phyloP scores from a whole-genome alignment of 768 basidiomycete genomes.

The Hemileccinum impolitum region DNA sequence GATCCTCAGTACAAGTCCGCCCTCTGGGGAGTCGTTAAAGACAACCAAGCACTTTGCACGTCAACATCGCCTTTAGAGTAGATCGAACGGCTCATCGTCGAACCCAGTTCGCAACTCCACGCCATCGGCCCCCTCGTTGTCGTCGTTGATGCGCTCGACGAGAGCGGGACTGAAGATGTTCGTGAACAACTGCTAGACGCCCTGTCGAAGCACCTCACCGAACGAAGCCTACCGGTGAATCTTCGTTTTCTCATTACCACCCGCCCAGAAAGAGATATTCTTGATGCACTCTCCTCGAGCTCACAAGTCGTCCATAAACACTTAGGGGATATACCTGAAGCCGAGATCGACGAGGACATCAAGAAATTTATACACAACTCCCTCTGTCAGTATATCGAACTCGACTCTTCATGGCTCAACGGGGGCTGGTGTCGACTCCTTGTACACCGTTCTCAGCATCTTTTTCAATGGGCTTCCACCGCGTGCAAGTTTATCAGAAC shows the following conservation, averaged over 20 bases:
- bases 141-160: slow-evolving; percentile 30
- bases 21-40: slow-evolving; percentile 3
- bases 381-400: not conserved
- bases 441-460: slow-evolving; percentile 14
- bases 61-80: slow-evolving; percentile 6
- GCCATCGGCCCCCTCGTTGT: slow-evolving; percentile 24
- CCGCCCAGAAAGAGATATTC: slow-evolving; percentile 12
- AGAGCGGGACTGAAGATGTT: slow-evolving; percentile 7
- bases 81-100: slow-evolving; percentile 21
- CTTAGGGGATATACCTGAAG: not conserved
- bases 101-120: slow-evolving; percentile 11
- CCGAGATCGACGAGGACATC: not conserved
- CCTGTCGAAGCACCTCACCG: not conserved
- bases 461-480: slow-evolving; percentile 26
- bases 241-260: slow-evolving; percentile 16
- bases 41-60: slow-evolving; percentile 3
- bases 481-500: slow-evolving; percentile 14
- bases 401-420: not conserved
- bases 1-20: slow-evolving; percentile 13
- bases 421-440: slow-evolving; percentile 6
- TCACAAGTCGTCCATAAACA: not conserved
- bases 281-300: not conserved
- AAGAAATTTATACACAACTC: not conserved
- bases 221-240: slow-evolving; percentile 5
- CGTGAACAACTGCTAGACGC: slow-evolving; percentile 15